These are phyloP conservation scores for Ophiorrhiza pumila DNA, from an alignment of 257 asterid species.

Conservation along the genomic window DNA sequence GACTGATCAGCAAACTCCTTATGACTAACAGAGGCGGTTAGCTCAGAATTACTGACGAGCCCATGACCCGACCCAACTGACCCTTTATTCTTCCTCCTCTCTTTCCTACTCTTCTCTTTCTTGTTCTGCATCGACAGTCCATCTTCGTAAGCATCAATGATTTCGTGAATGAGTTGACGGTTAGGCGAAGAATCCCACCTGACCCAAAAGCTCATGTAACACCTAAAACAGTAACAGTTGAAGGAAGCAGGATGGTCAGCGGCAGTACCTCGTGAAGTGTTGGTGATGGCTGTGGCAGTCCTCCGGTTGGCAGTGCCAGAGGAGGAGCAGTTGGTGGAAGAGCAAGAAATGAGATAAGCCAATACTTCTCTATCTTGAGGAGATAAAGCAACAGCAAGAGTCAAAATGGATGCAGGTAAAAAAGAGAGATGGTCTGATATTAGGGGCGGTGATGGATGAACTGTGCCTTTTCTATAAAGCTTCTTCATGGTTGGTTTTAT, in stretches of 20 bases:
- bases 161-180: conserved; percentile 42
- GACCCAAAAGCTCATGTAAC: conserved; percentile 42
- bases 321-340: conserved; percentile 19
- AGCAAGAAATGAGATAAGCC: conserved; percentile 34
- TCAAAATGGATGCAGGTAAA: conserved; percentile 36
- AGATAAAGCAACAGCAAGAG: conserved; percentile 33
- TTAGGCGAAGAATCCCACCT: conserved; percentile 49
- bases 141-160: conserved; percentile 40
- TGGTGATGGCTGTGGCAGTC: neutral
- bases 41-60: conserved; percentile 13
- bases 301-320: conserved; percentile 15
- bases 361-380: conserved; percentile 34
- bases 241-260: conserved; percentile 26
- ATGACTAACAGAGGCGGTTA: neutral
- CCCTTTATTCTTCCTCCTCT: conserved; percentile 25
- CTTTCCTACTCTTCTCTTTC: conserved; percentile 26
- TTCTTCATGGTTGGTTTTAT: conserved; percentile 25
- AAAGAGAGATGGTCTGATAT: conserved; percentile 33
- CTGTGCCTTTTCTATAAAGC: conserved; percentile 25
- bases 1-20: conserved; percentile 17
- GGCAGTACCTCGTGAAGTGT: neutral
- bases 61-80: neutral
- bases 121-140: conserved; percentile 21
- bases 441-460: conserved; percentile 31
- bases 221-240: conserved; percentile 36